Base-by-base conservation (phyloP, 2,329 filamentous ascomycete genomes). In the Ceratocystis harringtonii region DNA sequence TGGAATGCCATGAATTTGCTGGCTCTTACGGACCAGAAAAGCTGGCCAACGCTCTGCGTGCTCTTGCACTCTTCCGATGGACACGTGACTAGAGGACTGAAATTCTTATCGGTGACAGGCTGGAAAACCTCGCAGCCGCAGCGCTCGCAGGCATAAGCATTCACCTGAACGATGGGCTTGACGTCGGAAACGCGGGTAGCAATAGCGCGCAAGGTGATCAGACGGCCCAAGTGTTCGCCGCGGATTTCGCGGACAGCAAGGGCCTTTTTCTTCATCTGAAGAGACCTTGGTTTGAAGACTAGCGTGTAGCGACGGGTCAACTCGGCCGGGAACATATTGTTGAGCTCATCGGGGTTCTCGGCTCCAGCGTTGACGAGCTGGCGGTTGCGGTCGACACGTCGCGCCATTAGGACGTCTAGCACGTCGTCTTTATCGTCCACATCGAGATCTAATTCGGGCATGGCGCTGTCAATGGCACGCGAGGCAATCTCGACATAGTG, bases 81-180 rank as follows among this genome's bases (percentile, higher is more conserved):
- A 74, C 94, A 99, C 73, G 90, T 84, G 0, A 87, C 84, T 68
- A 99, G 79, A 2, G 94, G 94, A 1, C 89, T 87, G 72, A 91
- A 99, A 70, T 95, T 89, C 76, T 92, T 96, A 65, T 91, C 88
- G 66, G 84, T 90, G 71, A 99, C 83, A 2, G 95, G 92, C 76
- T 99, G 94, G 81, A 97, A 99, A 72, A 99, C 92, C 76, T 99
- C 94, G 73, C 88, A 92, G 67, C 94, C 94, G 72, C 94, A 99
- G 68, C 90, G 86, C 75, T 99, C 94, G 76, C 94, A 99, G 64
- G 92, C 94, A 76, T 99, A 99, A 45, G 94, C 94, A 74, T 95
- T 96, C 72, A 99, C 95, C 73, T 92, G 89, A n/a, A 97, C 89
- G 10, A 94, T 86, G 45, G 94, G 94, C 79, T 99, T 99, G 71